phyloP scores from a whole-genome alignment of 306 rosid species.

The Rosa chinensis region DNA sequence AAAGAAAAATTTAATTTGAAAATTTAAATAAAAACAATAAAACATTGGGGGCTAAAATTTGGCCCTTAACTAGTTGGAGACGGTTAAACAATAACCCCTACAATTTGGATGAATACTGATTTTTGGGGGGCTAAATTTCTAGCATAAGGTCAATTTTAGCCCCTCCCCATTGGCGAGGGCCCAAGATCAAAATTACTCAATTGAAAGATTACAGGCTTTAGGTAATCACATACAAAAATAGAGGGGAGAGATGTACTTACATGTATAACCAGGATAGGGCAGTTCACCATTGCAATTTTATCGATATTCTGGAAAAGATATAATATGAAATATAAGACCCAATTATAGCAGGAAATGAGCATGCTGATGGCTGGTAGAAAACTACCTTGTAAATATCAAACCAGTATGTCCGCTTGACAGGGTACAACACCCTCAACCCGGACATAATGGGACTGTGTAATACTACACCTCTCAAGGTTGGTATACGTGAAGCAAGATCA shows the following conservation, averaged over 20 bases:
- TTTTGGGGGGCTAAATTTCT: too few species aligned
- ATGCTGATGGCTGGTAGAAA: slow-evolving; percentile 8
- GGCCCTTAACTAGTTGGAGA: too few species aligned
- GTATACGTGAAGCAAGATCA: slow-evolving; percentile 77
- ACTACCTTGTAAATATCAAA: slow-evolving; percentile 90
- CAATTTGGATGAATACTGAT: too few species aligned
- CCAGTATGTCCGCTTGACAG: slow-evolving; percentile 87
- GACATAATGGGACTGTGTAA: slow-evolving; percentile 92
- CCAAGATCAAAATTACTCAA: too few species aligned
- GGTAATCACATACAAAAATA: too few species aligned
- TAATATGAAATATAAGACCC: slow-evolving; percentile 20
- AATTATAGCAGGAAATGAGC: slow-evolving; percentile 19
- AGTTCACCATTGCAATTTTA: slow-evolving; percentile 65
- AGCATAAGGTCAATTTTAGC: too few species aligned
- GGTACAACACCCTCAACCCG: slow-evolving; percentile 86
- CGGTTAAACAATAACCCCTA: too few species aligned
- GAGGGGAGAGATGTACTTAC: slow-evolving; percentile 46
- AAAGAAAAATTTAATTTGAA: too few species aligned
- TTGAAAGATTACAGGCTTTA: too few species aligned
- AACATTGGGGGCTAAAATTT: too few species aligned
- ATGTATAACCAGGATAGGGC: slow-evolving; percentile 86
- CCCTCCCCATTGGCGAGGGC: too few species aligned
- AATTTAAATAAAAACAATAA: too few species aligned
- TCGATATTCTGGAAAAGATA: slow-evolving; percentile 73
- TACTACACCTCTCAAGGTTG: slow-evolving; percentile 80